Percentiles rank a stretch among this genome's conserved stretches.
These are phyloP conservation scores for Firmiana major DNA, from an alignment of 345 rosid species.

Conservation along the genomic window DNA sequence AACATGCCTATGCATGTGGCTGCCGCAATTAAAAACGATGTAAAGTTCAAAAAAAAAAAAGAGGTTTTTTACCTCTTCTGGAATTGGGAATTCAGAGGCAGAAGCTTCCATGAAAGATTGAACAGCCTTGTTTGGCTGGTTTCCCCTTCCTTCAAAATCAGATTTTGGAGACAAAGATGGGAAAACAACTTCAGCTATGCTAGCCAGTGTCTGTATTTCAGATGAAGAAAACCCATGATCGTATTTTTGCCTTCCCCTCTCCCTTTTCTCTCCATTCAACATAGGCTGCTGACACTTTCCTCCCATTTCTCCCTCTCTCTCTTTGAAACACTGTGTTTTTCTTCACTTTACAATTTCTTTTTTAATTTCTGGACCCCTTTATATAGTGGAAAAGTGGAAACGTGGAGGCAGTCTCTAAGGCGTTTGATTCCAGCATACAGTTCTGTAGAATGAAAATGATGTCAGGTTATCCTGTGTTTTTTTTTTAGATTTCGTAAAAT, in stretches of 20 bases:
- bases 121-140: slow-evolving; percentile 20
- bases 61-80: slow-evolving; percentile 34
- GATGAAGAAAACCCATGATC: slow-evolving; percentile 36
- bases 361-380: neutral
- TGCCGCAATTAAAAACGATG: neutral
- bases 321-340: neutral
- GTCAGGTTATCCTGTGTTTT: too few relatives aligned
- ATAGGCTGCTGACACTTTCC: slow-evolving; percentile 27
- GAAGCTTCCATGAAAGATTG: slow-evolving; percentile 47
- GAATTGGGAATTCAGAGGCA: slow-evolving; percentile 33
- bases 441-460: neutral
- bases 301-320: slow-evolving; percentile 13
- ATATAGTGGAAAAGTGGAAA: neutral
- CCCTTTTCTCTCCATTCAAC: slow-evolving; percentile 29
- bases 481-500: too few relatives aligned
- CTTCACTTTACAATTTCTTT: neutral
- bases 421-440: neutral
- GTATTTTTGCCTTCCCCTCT: slow-evolving; percentile 12
- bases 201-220: slow-evolving; percentile 49
- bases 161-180: slow-evolving; percentile 39
- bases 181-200: slow-evolving; percentile 51
- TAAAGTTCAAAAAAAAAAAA: neutral
- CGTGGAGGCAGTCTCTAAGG: neutral
- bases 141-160: slow-evolving; percentile 5
- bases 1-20: neutral